phyloP scores from a whole-genome alignment of 371 early-diverging fungal genomes.

The Cokeromyces recurvatus region DNA sequence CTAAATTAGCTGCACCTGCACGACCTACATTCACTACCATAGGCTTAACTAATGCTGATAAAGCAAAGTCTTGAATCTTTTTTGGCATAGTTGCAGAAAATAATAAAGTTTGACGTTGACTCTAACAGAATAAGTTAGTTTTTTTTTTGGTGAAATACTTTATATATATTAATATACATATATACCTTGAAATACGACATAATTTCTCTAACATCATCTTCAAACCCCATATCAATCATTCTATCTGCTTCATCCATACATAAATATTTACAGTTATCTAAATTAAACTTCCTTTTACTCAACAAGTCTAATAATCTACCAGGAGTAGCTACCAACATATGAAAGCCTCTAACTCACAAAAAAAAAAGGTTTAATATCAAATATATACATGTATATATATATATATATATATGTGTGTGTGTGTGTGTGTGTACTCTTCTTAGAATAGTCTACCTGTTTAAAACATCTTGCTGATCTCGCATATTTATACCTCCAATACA shows the following conservation, averaged over 20 bases:
- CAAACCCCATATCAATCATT: constrained; percentile 98
- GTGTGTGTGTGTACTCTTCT: neutral
- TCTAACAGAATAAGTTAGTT: constrained; percentile 12
- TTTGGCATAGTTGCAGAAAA: constrained; percentile 98
- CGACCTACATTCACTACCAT: constrained; percentile 97
- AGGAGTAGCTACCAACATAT: constrained; percentile 93
- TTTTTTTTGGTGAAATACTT: neutral
- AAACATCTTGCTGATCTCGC: constrained; percentile 72
- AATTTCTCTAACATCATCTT: constrained; percentile 90
- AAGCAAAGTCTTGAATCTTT: constrained; percentile 94
- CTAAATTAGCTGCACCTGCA: constrained; percentile 96
- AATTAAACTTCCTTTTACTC: constrained; percentile 76
- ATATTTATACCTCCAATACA: constrained; percentile 96
- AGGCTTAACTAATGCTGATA: constrained; percentile 83
- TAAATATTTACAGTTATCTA: constrained; percentile 78
- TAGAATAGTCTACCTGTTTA: too few species aligned
- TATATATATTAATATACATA: too few species aligned
- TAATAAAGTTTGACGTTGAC: constrained; percentile 83
- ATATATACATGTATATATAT: too few species aligned
- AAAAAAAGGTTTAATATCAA: constrained; percentile 16
- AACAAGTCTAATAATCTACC: constrained; percentile 88
- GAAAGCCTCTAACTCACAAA: constrained; percentile 51
- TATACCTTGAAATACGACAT: constrained; percentile 88
- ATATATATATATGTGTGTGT: neutral
- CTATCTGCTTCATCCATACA: constrained; percentile 99